Evolutionary conservation across 2,329 filamentous ascomycete genomes (phyloP).

Genomic region (Pyrenophora seminiperda): DNA sequence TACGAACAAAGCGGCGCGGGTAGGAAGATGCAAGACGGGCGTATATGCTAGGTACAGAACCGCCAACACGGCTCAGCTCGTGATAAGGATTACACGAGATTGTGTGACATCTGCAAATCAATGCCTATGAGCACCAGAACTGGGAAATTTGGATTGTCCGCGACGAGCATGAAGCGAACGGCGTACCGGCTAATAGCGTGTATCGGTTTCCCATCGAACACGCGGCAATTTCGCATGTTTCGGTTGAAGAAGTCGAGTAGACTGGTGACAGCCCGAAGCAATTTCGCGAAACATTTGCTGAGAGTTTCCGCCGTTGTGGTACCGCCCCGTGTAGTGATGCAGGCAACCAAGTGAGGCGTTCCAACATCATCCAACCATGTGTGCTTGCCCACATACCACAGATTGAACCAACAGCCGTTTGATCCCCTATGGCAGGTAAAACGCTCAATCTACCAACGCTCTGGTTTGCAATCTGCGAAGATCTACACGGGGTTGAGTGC

Average conservation of each 20-base stretch:
- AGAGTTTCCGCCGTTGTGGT: not conserved
- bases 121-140: not conserved
- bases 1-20: not conserved
- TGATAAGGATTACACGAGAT: not conserved
- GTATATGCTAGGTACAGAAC: constrained; percentile 1
- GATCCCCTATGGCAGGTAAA: not conserved
- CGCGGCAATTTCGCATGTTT: not conserved
- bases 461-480: not conserved
- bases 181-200: constrained; percentile 6
- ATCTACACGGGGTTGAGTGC: not conserved
- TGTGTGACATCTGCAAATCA: constrained; percentile 1
- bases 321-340: not conserved
- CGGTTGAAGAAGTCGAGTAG: not conserved
- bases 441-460: not conserved
- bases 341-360: not conserved
- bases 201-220: not conserved
- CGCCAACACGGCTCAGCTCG: constrained; percentile 3
- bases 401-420: not conserved
- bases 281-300: not conserved
- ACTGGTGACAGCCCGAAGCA: not conserved
- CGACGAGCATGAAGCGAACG: not conserved
- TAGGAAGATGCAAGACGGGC: not conserved
- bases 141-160: not conserved
- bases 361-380: constrained; percentile 1
- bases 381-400: not conserved